Base-by-base conservation (phyloP, 805 yeast genomes). In the Clavispora asparagi region DNA sequence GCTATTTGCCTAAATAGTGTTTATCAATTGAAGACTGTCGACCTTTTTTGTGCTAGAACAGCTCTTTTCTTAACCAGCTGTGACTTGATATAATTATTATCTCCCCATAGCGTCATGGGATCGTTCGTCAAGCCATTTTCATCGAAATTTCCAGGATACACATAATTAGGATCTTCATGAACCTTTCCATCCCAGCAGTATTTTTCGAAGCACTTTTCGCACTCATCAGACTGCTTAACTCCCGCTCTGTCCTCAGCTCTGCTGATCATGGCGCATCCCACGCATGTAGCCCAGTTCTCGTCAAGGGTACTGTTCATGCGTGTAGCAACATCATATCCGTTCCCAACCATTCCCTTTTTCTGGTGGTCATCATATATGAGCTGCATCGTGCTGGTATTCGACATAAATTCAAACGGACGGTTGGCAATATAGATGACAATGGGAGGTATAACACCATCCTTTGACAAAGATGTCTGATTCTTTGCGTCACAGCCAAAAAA, bases 401-500 rank as follows among this genome's bases (percentile, higher is more conserved):
- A 77, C 58, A 70, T 67, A 59, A 62, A 83, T 26, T 83, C 71
- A 62, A 78, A 82, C 31, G 87, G 85, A 45, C 82, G 63, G 62
- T 89, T 89, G 40, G 95, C 91, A 46, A 79, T 73, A 58, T 85
- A 87, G n/a, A 89, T 79, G 36, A 89, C 74, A 47, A 88, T 71
- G 2, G 96, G 96, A 26, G 91, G 90, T 36, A 73, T 55, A 13
- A 62, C 61, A 29, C 61, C 65, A 28, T 67, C 66, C 26, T 73
- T 68, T 39, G 71, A 60, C 49, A 83, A 69, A 13, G 63, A 67
- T 7, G 90, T 81, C 59, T 83, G 67, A 58, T 86, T 85, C 1
- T 65, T 53, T 5, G 87, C 74, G 59, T 85, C 77, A 65, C 96
- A 88, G 30, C 96, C 96, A 61, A 89, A 89, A 68, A 89, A 88